Percentiles rank a stretch among this genome's conserved stretches.
Conservation (phyloP, 2,329 filamentous ascomycete genomes). For the Calonectria fujianensis region DNA sequence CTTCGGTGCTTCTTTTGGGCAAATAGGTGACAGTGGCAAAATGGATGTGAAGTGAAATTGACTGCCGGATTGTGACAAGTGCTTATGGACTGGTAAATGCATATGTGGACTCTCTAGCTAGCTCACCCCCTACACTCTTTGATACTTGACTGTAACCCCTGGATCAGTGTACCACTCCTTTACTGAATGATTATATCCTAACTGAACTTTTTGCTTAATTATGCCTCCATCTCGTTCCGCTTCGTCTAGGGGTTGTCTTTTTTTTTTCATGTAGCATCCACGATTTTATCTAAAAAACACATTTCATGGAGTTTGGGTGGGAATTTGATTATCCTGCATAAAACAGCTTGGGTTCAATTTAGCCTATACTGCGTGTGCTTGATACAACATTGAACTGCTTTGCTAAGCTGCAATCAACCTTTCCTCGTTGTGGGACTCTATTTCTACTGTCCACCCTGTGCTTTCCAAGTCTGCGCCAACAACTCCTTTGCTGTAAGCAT, state of each 20-base stretch:
- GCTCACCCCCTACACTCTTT: not conserved
- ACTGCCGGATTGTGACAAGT: not conserved
- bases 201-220: not conserved
- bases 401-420: not conserved
- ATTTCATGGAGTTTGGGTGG: not conserved
- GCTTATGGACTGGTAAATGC: not conserved
- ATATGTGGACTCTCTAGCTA: not conserved
- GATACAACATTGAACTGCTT: not conserved
- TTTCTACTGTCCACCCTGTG: not conserved
- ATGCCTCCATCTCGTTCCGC: not conserved
- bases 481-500: slow-evolving; percentile 20
- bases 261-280: not conserved
- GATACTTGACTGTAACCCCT: not conserved
- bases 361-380: not conserved
- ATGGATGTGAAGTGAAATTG: not conserved
- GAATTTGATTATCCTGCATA: not conserved
- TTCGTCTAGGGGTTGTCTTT: not conserved
- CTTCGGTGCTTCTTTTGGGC: not conserved
- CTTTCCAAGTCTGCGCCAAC: slow-evolving; percentile 22
- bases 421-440: not conserved
- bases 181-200: not conserved
- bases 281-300: not conserved
- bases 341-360: not conserved
- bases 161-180: not conserved
- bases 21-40: not conserved